Base-by-base conservation (phyloP, 2,329 filamentous ascomycete genomes). In the Onygenales sp. region DNA sequence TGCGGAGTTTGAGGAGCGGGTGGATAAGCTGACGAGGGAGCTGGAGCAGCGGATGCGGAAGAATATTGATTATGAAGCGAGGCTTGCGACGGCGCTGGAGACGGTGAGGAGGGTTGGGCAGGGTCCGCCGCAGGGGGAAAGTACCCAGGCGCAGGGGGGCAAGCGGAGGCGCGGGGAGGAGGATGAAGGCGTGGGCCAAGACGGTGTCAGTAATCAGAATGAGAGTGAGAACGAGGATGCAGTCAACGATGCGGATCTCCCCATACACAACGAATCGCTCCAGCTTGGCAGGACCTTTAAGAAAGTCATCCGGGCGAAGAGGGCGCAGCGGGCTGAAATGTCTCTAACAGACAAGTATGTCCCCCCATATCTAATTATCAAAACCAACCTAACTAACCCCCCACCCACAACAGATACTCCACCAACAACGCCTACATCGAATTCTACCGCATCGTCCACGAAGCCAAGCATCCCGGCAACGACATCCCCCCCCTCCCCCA, bases 371-470 rank as follows among this genome's bases (percentile, higher is more conserved):
- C 3, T 37, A 47, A 9, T 50, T 53, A 39, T 53, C 14, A 17
- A 21, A 8, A 14, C 53, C 34, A 17, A 42, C 17, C 10, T 11
- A 31, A 44, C 11, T 33, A 42, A 31, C 11, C 6, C 11, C 6
- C 10, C 17, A 33, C 0, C 70, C 36, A 51, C 43, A 17, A 44
- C 49, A 70, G 67, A 58, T 87, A 87, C 63, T 74, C 79, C 4
- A 69, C 73, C 7, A 74, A 85, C 61, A 81, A 84, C 58, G 70
- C 75, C 50, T 87, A 87, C 66, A 70, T 75, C 47, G 73, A 74
- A 21, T 87, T 85, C 72, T 81, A 82, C 62, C 70, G 73, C 7
- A 67, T 79, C n/a, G 72, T 85, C 2, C 82, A 85, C 63, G 81
- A 85, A 58, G 77, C 82, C 32, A 76, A 75, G 48, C 70, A 81